Evolutionary conservation across 257 asterid species (phyloP).

Genomic region (Solanum arcanum): DNA sequence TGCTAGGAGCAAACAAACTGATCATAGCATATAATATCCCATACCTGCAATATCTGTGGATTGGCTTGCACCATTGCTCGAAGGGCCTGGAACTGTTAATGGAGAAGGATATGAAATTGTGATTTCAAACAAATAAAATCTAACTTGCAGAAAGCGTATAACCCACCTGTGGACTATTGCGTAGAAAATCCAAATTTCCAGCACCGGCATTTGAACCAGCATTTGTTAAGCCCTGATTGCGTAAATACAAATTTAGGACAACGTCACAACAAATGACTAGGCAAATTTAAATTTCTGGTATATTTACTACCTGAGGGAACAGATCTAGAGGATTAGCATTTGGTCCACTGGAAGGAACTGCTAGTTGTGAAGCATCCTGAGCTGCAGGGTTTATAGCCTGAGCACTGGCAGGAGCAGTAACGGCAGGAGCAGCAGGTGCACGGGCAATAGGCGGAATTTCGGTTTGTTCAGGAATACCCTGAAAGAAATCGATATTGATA

Average conservation of each 20-base stretch:
- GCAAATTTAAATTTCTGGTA: not conserved
- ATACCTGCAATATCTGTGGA: conserved; percentile 88
- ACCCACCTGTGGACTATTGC: conserved; percentile 71
- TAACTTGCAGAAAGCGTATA: not conserved
- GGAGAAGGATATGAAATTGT: not conserved
- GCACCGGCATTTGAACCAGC: conserved; percentile 58
- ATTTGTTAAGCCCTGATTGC: conserved; percentile 66
- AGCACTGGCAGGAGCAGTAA: conserved; percentile 15
- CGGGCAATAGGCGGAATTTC: conserved; percentile 49
- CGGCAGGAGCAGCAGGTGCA: conserved; percentile 16
- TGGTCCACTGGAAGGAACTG: conserved; percentile 52
- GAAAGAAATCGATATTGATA: conserved; percentile 5
- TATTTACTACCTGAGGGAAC: conserved; percentile 62
- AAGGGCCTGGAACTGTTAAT: conserved; percentile 58
- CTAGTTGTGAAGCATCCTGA: conserved; percentile 50
- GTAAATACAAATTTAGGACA: conserved; percentile 1
- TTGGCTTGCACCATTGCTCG: conserved; percentile 84
- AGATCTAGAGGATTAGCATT: conserved; percentile 84
- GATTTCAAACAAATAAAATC: not conserved
- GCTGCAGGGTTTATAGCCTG: conserved; percentile 37
- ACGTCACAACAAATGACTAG: not conserved
- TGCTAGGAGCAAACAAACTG: not conserved
- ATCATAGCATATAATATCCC: not conserved
- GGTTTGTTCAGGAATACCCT: conserved; percentile 87
- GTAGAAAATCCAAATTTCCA: conserved; percentile 76